These are phyloP conservation scores for Neurospora cerealis DNA, from an alignment of 495 filamentous ascomycete species.

Conservation along the genomic window DNA sequence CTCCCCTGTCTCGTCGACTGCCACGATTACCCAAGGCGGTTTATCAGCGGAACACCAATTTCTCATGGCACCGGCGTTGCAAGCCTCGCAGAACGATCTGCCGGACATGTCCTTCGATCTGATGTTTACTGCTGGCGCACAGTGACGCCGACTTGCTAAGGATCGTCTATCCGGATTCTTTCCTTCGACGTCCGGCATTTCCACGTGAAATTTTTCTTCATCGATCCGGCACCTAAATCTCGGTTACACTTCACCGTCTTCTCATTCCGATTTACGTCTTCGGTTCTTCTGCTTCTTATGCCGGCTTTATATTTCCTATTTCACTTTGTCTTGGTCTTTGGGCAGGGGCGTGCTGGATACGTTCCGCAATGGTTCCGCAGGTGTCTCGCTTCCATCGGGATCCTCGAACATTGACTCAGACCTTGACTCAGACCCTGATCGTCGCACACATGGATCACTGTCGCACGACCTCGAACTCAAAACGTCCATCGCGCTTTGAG, in stretches of 20 bases:
- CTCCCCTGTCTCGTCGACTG: slow-evolving; percentile 29
- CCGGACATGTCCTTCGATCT: slow-evolving; percentile 23
- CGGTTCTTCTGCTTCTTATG: not conserved
- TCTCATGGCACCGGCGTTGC: slow-evolving; percentile 3
- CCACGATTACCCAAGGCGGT: slow-evolving; percentile 28
- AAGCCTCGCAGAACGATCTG: slow-evolving; percentile 7
- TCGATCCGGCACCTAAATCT: not conserved
- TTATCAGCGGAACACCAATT: slow-evolving; percentile 12
- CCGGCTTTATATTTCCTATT: not conserved
- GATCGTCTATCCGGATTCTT: not conserved
- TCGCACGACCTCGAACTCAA: not conserved
- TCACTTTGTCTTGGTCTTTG: not conserved
- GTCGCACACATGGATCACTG: not conserved
- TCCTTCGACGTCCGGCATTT: slow-evolving; percentile 6
- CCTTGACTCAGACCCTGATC: not conserved
- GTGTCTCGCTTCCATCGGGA: not conserved
- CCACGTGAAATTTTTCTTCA: not conserved
- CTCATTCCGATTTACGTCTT: not conserved
- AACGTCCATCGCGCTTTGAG: not conserved
- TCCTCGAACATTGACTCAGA: not conserved
- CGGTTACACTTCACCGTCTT: not conserved
- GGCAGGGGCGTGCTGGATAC: not conserved
- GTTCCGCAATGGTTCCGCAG: not conserved
- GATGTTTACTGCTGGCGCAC: slow-evolving; percentile 8
- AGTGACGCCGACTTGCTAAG: not conserved